Base-by-base conservation (phyloP, 768 basidiomycete species). In the Podaxis mareebaensis region DNA sequence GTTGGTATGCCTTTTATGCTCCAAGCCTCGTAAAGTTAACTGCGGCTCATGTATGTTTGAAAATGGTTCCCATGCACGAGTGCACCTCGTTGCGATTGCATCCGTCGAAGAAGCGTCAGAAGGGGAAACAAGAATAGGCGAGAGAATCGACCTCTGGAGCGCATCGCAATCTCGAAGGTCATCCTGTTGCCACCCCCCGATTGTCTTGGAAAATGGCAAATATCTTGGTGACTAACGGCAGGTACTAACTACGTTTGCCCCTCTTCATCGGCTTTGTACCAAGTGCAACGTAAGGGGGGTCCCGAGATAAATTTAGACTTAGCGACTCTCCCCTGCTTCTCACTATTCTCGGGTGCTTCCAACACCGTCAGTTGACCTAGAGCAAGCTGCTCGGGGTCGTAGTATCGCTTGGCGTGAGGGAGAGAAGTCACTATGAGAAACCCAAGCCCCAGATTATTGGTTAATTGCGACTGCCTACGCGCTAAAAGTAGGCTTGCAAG, bases 41-140 rank as follows among this genome's bases (percentile, higher is more conserved):
- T 55, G 20, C n/a, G 20, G 38, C 2, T 4, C 22, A 8, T 17
- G 17, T 46, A 15, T 5, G 22, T 12, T 49, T 36, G 22, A 20
- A 3, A 15, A 22, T 22, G 28, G 6, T 38, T 63, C 61, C 46
- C 54, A 63, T 49, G 46, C 46, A 26, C 51, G 60, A 40, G 33
- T 61, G 60, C 52, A 61, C 22, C 42, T 58, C 28, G 22, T 61
- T 28, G 33, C 17, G 46, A 17, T 44, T 53, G 60, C 49, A 30
- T 33, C 20, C 42, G n/a, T 30, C n/a, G 22, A 40, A 36, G 13
- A 30, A 26, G n/a, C 1, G 6, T 51, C 22, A 26, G 12, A 22
- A 24, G 10, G 0, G 49, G 49, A 22, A 12, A 12, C 49, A 49
- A 33, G 10, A 30, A 30, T 46, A 58, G 46, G 48, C 24, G 17